Conservation (phyloP, 2,329 filamentous ascomycete genomes). For the Botrytis pseudocinerea region DNA sequence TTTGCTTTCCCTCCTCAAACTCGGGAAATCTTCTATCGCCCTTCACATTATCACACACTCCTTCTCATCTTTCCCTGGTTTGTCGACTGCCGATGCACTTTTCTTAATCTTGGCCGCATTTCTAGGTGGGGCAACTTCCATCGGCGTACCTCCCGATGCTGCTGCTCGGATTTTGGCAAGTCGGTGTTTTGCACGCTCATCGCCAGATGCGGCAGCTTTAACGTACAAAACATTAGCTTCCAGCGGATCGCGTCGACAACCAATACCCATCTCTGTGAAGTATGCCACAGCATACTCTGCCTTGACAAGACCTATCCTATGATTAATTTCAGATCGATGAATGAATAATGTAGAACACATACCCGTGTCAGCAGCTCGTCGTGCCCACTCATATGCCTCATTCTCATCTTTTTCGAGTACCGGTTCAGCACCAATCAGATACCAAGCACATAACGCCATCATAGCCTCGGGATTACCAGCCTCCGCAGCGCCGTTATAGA, state of each 20-base stretch:
- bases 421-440: slow-evolving; percentile 90
- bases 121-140: slow-evolving; percentile 38
- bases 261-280: slow-evolving; percentile 98
- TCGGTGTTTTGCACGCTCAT: slow-evolving; percentile 84
- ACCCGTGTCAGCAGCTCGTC: slow-evolving; percentile 83
- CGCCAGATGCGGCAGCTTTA: slow-evolving; percentile 86
- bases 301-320: slow-evolving; percentile 45
- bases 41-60: slow-evolving; percentile 38
- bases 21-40: neutral
- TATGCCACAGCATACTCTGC: slow-evolving; percentile 96
- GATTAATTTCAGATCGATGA: slow-evolving; percentile 20
- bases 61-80: slow-evolving; percentile 33
- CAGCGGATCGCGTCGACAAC: slow-evolving; percentile 88
- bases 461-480: slow-evolving; percentile 81
- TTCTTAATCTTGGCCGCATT: slow-evolving; percentile 39
- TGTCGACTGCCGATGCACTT: slow-evolving; percentile 30
- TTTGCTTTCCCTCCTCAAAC: neutral
- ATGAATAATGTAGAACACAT: slow-evolving; percentile 43
- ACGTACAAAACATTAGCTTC: slow-evolving; percentile 99
- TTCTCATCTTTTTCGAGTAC: slow-evolving; percentile 92
- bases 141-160: slow-evolving; percentile 51
- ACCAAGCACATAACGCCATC: slow-evolving; percentile 99
- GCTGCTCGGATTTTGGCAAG: slow-evolving; percentile 85
- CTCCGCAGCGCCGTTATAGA: slow-evolving; percentile 92
- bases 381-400: slow-evolving; percentile 96